phyloP scores from a whole-genome alignment of 2,329 filamentous ascomycete species.

The Aspergillus novofumigatus region DNA sequence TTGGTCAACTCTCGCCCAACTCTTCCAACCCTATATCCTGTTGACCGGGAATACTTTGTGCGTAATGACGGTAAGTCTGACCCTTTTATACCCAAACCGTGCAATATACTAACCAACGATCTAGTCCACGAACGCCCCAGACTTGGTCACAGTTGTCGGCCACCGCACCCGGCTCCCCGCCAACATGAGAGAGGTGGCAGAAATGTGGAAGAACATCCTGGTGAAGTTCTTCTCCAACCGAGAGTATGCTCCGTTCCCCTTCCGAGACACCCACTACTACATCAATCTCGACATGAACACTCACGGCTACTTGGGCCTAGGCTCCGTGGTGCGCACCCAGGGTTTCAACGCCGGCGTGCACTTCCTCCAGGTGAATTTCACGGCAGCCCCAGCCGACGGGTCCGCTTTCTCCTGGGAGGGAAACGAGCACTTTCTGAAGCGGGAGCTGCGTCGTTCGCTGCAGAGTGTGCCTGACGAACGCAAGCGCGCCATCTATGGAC shows the following conservation, averaged over 20 bases:
- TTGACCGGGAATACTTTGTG: not conserved
- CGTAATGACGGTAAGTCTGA: not conserved
- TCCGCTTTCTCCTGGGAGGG: not conserved
- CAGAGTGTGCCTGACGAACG: not conserved
- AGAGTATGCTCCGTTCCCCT: too few species aligned
- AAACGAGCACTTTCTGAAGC: not conserved
- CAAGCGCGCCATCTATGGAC: not conserved
- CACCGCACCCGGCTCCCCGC: too few species aligned
- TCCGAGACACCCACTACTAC: too few species aligned
- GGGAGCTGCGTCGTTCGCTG: not conserved
- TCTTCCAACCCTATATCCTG: not conserved
- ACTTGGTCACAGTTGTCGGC: too few species aligned
- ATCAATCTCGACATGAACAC: not conserved
- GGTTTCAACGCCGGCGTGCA: not conserved
- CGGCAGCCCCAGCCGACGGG: not conserved
- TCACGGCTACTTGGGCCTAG: not conserved
- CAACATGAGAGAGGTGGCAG: too few species aligned
- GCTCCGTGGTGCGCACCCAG: not conserved
- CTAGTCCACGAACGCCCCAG: too few species aligned
- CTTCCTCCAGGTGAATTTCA: not conserved
- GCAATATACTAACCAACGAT: too few species aligned
- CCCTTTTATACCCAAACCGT: too few species aligned
- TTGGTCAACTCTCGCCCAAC: not conserved
- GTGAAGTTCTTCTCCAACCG: too few species aligned
- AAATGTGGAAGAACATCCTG: too few species aligned